Base-by-base conservation (phyloP, 2,329 filamentous ascomycete genomes). In the Periconia macrospinosa region DNA sequence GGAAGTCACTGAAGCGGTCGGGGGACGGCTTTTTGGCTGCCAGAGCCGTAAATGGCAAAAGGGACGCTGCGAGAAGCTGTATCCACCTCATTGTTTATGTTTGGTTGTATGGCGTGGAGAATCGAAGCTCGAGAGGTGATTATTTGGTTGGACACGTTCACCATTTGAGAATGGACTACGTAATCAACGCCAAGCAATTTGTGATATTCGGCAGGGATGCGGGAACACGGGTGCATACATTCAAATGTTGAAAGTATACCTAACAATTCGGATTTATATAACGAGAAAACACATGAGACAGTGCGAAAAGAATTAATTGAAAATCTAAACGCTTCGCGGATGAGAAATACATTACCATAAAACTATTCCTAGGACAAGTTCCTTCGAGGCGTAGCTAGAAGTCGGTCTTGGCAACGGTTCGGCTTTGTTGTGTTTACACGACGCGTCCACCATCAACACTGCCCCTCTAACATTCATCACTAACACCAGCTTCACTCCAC, bases 1-100 rank as follows among this genome's bases (percentile, higher is more conserved):
- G 86, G 77, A 86, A 93, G 54, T 85, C 81, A 58, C 83, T 73
- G 79, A 93, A 96, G 67, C 84, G 86, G 72, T 90, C 85, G 57
- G 70, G 76, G 15, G 69, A 58, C 46, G 86, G 78, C 72, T 89
- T 86, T 70, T 88, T 89, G 49, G 88, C 83, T 45, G 83, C 85
- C 41, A 87, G 72, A 52, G 81, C 80, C 53, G 83, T 80, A 50
- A 85, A 78, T 40, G 86, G 80, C 61, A 90, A 79, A 69, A 88
- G 77, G 54, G 84, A 77, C 41, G 86, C 83, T 61, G 89, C 77
- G 64, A 92, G 75, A 56, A 85, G 74, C 63, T 83, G 79, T 53
- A 89, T 55, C 67, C 71, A 77, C 77, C 84, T 87, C 90, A 93
- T 93, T 63, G 76, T 86, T 75, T 65, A 53, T 59, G 57, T 52